Conservation (phyloP, 2,329 filamentous ascomycete genomes). For the Bipolaris cookei region DNA sequence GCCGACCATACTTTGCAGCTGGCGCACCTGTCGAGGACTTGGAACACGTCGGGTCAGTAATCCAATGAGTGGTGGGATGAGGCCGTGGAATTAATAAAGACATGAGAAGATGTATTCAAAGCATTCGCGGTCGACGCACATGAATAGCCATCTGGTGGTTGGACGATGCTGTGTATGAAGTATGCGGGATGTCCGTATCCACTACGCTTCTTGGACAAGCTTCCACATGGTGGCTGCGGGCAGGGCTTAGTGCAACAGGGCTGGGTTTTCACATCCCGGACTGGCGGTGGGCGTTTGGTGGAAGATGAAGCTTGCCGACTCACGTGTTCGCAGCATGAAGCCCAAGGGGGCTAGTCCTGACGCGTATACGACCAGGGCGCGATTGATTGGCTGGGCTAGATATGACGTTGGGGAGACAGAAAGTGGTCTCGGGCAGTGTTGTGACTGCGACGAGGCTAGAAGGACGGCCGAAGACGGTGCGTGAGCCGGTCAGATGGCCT, state of each 20-base stretch:
- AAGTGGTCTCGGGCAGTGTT: background rate
- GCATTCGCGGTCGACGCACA: slow-evolving; percentile 6
- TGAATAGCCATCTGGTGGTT: slow-evolving; percentile 9
- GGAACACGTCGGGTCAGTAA: slow-evolving; percentile 1
- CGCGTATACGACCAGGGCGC: background rate
- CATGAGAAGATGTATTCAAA: slow-evolving; percentile 2
- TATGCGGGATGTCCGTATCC: slow-evolving; percentile 13
- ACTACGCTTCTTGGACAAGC: slow-evolving; percentile 14
- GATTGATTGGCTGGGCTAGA: slow-evolving; percentile 7
- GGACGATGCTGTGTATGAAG: slow-evolving; percentile 18
- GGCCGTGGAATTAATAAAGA: background rate
- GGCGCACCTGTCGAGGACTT: background rate
- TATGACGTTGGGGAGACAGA: slow-evolving; percentile 5
- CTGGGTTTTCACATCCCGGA: slow-evolving; percentile 14
- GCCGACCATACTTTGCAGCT: slow-evolving; percentile 36
- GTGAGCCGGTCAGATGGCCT: slow-evolving; percentile 13
- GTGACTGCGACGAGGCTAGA: background rate
- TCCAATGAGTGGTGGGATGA: background rate
- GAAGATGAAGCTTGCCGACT: slow-evolving; percentile 11
- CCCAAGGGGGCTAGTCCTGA: slow-evolving; percentile 21
- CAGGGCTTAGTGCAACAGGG: slow-evolving; percentile 20
- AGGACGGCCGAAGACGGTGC: background rate
- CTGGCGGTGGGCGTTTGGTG: slow-evolving; percentile 20
- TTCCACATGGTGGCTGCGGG: slow-evolving; percentile 15
- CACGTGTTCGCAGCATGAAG: slow-evolving; percentile 34